Conservation (phyloP, 2,329 filamentous ascomycete genomes). For the Scortechinia acanthostroma region DNA sequence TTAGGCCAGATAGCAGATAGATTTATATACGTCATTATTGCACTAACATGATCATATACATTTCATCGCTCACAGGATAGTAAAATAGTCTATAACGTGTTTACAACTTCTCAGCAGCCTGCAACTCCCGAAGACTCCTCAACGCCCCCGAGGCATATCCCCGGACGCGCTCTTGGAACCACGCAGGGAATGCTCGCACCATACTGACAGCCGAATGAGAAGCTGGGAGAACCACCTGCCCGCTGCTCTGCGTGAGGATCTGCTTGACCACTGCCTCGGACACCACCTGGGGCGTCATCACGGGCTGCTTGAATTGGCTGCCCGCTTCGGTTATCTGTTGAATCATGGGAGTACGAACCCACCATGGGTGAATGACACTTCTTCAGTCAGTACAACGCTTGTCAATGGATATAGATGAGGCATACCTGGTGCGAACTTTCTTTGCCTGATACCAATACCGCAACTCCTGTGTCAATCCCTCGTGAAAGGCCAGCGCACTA, state of each 20-base stretch:
- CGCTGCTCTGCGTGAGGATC: conserved; percentile 1
- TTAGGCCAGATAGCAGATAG: too few species aligned
- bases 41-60: too few species aligned
- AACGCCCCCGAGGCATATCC: neutral
- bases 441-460: conserved; percentile 21
- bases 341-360: conserved; percentile 1
- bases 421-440: conserved; percentile 24
- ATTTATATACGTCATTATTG: too few species aligned
- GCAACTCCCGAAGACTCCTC: neutral
- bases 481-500: conserved; percentile 42
- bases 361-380: neutral
- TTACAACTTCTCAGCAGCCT: neutral
- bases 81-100: too few species aligned
- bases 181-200: neutral
- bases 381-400: neutral
- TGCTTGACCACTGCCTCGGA: neutral
- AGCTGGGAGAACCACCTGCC: neutral
- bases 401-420: neutral
- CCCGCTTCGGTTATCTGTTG: neutral
- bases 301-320: neutral
- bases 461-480: conserved; percentile 30
- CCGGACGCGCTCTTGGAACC: neutral
- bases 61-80: too few species aligned
- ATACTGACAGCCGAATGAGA: neutral
- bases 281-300: neutral